These are phyloP conservation scores for Aquilaria malaccensis DNA, from an alignment of 345 rosid genomes.

Conservation along the genomic window DNA sequence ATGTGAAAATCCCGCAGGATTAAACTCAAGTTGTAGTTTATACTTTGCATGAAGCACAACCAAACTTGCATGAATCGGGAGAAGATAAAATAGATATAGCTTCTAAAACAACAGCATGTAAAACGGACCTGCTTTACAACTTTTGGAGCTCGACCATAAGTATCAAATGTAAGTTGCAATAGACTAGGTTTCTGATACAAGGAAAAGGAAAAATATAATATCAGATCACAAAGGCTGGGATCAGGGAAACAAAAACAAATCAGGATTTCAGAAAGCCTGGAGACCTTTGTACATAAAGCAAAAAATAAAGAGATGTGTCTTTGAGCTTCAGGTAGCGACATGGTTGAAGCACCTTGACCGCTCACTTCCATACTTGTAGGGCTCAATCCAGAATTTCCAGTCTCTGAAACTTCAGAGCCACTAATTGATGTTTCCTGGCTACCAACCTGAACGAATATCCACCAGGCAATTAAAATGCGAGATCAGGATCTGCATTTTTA, in stretches of 20 bases:
- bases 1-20: no score
- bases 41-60: no score
- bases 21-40: no score
- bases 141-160: constrained; percentile 71
- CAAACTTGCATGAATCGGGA: no score
- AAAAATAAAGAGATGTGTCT: constrained; percentile 79
- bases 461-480: constrained; percentile 8
- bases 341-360: constrained; percentile 35
- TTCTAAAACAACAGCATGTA: constrained; percentile 1
- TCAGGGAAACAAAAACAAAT: constrained; percentile 8
- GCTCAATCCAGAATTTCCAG: constrained; percentile 43
- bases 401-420: constrained; percentile 39
- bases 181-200: constrained; percentile 74
- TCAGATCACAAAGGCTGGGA: not conserved
- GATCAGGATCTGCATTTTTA: not conserved
- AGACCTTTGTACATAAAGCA: constrained; percentile 92
- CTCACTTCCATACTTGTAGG: constrained; percentile 29
- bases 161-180: constrained; percentile 73
- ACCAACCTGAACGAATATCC: constrained; percentile 39
- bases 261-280: constrained; percentile 6
- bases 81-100: no score
- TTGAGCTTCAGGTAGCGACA: constrained; percentile 76
- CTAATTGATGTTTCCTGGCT: constrained; percentile 46
- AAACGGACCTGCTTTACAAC: constrained; percentile 68
- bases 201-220: constrained; percentile 1